Evolutionary conservation across 2,329 filamentous ascomycete species (phyloP).

Genomic region (Cercospora nicotianae): DNA sequence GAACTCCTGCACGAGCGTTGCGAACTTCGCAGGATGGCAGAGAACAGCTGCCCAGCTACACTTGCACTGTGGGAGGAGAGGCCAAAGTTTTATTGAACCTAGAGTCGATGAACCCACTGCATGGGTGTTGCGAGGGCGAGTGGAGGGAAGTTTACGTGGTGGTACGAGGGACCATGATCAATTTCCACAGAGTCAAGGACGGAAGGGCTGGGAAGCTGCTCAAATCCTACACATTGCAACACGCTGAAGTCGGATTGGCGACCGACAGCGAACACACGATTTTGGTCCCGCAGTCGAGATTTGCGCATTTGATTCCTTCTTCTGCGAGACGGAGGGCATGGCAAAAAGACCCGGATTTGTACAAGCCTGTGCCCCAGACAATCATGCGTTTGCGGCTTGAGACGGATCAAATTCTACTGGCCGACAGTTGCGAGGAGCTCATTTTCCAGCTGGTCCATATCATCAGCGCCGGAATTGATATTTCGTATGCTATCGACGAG

Average conservation of each 20-base stretch:
- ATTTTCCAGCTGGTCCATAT: constrained; percentile 70
- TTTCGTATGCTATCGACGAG: constrained; percentile 69
- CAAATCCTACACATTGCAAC: constrained; percentile 69
- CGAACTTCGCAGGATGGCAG: constrained; percentile 20
- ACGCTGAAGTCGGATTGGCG: constrained; percentile 73
- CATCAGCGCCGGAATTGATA: constrained; percentile 71
- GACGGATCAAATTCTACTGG: constrained; percentile 71
- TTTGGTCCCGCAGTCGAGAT: constrained; percentile 46
- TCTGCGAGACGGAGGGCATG: constrained; percentile 42
- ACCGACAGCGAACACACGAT: constrained; percentile 66
- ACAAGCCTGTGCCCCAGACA: constrained; percentile 52
- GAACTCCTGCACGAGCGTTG: constrained; percentile 21
- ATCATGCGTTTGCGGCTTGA: constrained; percentile 72
- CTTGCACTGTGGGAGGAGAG: constrained; percentile 37
- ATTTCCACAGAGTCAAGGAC: constrained; percentile 63
- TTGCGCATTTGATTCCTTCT: constrained; percentile 48
- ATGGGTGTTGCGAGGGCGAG: constrained; percentile 33
- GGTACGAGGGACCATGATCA: constrained; percentile 67
- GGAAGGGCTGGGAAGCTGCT: constrained; percentile 59
- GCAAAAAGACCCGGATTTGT: constrained; percentile 50
- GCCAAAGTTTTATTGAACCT: constrained; percentile 37
- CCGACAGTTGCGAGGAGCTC: constrained; percentile 62
- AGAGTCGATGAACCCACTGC: constrained; percentile 38
- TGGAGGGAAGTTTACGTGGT: constrained; percentile 56
- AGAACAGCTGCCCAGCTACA: constrained; percentile 38